Conservation (phyloP, 306 rosid species). For the Arachis hypogaea region DNA sequence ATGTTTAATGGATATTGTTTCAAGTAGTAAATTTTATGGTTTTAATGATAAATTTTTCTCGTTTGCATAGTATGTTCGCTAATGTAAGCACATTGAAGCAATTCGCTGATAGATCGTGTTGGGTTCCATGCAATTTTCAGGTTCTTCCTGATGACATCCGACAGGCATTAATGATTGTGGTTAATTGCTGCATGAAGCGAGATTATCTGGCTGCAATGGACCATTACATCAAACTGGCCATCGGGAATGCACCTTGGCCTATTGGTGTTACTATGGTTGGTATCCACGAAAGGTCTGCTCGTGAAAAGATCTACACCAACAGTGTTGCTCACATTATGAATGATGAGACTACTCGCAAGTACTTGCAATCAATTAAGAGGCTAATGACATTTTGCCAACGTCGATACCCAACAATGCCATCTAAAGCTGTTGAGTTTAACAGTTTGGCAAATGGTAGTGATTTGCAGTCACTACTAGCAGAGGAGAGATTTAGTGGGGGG, state of each 20-base stretch:
- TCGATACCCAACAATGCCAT: constrained; percentile 92
- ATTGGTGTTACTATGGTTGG: constrained; percentile 99
- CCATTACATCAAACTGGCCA: constrained; percentile 91
- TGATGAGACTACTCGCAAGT: constrained; percentile 94
- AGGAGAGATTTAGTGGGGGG: constrained; percentile 65
- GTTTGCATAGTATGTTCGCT: constrained; percentile 6
- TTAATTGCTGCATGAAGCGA: constrained; percentile 89
- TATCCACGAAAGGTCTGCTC: constrained; percentile 97
- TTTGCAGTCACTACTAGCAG: constrained; percentile 87
- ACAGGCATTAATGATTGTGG: constrained; percentile 77
- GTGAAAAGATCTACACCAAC: constrained; percentile 96
- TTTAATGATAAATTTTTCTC: constrained; percentile 10
- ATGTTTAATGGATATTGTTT: constrained; percentile 13
- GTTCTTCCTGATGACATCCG: constrained; percentile 92
- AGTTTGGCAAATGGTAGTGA: constrained; percentile 99
- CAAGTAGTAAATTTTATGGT: constrained; percentile 1
- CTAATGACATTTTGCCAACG: constrained; percentile 96
- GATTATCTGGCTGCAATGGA: constrained; percentile 99
- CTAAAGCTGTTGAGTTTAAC: constrained; percentile 98
- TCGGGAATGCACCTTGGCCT: constrained; percentile 99
- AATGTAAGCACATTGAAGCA: constrained; percentile 4
- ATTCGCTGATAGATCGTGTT: constrained; percentile 5
- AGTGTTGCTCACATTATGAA: constrained; percentile 99
- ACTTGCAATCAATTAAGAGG: constrained; percentile 90
- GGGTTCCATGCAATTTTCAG: constrained; percentile 44